Evolutionary conservation across 352 stramenopile species (phyloP), one percentile per base, ranked within the genome.

Genomic region (Pythium brachiatum): DNA sequence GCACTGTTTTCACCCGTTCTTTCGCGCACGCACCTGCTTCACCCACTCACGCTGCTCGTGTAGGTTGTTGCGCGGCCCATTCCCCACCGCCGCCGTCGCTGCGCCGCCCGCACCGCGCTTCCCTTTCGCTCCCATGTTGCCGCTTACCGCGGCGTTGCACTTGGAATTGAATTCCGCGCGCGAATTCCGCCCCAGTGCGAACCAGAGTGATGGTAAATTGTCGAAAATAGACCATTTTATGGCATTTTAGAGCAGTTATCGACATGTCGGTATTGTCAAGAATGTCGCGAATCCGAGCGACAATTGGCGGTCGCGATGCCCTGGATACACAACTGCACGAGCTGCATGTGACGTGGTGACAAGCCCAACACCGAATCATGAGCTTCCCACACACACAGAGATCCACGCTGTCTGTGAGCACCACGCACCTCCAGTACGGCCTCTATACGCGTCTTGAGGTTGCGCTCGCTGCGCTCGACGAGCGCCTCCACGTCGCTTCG

Each of bases 11-110:
- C 41, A 9, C 9, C 7, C 25, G 25, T 36, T 26, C 21, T 16
- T 53, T 16, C 23, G 36, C 23, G 51, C n/a, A 53, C 32, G 51
- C 57, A 89, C 81, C 54, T 76, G 75, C 52, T 87, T 69, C 3
- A 76, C 60, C 82, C 79, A 91, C 41, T 76, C 69, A 43, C 84
- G 76, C 38, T 91, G 82, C 66, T 91, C 82, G 46, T 74, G 26
- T 26, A 91, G 57, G 53, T 90, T 90, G 21, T 76, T 61, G 51
- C 72, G 72, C 55, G 69, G 71, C 5, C 7, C 38, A n/a, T 44
- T 56, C 5, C 18, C 38, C 4, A 50, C 15, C 47, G 66, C 46
- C 21, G 44, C 46, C 23, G 57, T 44, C 21, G 48, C 29, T 21
- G 54, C 26, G 7, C 53, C 41, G 41, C n/a, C 27, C 57, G 61